Evolutionary conservation across 208 protist genomes (phyloP).

Genomic region (Vickermania spadyakhi): DNA sequence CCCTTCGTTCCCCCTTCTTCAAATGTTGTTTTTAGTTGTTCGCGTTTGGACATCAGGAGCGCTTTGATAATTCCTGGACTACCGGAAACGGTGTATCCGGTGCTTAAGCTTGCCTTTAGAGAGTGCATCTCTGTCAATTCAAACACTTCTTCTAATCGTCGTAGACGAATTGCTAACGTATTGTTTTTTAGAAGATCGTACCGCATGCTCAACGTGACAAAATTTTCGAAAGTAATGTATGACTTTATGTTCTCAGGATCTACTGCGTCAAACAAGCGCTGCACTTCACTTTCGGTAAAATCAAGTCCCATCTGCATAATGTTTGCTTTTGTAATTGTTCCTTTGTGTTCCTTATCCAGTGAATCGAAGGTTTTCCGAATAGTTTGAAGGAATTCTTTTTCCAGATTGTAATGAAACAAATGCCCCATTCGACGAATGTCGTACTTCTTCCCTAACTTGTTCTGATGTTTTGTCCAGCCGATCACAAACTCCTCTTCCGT

Average conservation of each 20-base stretch:
- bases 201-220: conserved; percentile 58
- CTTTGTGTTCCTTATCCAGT: conserved; percentile 71
- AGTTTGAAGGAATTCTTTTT: conserved; percentile 66
- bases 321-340: conserved; percentile 66
- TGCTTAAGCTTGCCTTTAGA: conserved; percentile 51
- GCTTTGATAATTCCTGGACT: conserved; percentile 59
- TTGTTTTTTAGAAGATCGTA: conserved; percentile 81
- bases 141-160: conserved; percentile 68
- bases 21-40: conserved; percentile 50
- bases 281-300: conserved; percentile 49
- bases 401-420: conserved; percentile 81
- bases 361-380: conserved; percentile 74
- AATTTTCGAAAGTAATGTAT: conserved; percentile 72
- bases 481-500: conserved; percentile 84
- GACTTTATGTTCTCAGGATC: conserved; percentile 30
- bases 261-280: conserved; percentile 50
- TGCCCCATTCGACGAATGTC: conserved; percentile 60
- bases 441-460: conserved; percentile 73
- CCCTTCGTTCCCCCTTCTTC: conserved; percentile 38
- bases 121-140: conserved; percentile 52
- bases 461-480: conserved; percentile 71
- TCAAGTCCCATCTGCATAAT: conserved; percentile 57
- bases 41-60: conserved; percentile 42
- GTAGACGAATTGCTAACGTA: conserved; percentile 62
- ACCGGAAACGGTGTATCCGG: conserved; percentile 78